These are phyloP conservation scores for Solanum microdontum DNA, from an alignment of 257 asterid genomes.

Conservation along the genomic window DNA sequence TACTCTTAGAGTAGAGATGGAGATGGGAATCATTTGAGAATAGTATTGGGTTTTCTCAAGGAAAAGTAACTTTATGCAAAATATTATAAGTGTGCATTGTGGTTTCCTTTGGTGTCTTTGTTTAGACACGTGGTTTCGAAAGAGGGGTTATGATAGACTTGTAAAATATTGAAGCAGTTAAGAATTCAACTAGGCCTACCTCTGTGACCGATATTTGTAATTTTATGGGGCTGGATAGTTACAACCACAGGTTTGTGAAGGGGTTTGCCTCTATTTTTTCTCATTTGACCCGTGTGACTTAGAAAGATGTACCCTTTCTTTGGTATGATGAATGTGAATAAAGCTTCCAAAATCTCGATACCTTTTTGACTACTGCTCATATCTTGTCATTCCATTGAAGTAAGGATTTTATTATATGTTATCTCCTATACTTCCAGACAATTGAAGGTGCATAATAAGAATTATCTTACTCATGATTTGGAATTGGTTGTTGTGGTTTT, in stretches of 20 bases:
- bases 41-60: not conserved
- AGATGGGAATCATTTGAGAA: not conserved
- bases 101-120: not conserved
- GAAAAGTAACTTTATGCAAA: not conserved
- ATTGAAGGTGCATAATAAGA: not conserved
- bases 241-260: no score
- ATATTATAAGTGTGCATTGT: no score
- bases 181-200: not conserved
- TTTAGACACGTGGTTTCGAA: not conserved
- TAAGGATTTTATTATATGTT: not conserved
- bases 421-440: not conserved
- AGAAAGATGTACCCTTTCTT: no score
- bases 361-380: not conserved
- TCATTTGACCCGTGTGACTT: not conserved
- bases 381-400: not conserved
- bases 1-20: not conserved
- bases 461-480: not conserved
- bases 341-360: no score
- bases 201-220: not conserved
- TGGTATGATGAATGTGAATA: not conserved
- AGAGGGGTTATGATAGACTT: not conserved
- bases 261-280: not conserved
- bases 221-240: not conserved
- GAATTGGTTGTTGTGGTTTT: not conserved
- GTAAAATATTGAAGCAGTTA: not conserved